These are phyloP conservation scores for Obba rivulosa DNA, from an alignment of 768 basidiomycete species.

Conservation along the genomic window DNA sequence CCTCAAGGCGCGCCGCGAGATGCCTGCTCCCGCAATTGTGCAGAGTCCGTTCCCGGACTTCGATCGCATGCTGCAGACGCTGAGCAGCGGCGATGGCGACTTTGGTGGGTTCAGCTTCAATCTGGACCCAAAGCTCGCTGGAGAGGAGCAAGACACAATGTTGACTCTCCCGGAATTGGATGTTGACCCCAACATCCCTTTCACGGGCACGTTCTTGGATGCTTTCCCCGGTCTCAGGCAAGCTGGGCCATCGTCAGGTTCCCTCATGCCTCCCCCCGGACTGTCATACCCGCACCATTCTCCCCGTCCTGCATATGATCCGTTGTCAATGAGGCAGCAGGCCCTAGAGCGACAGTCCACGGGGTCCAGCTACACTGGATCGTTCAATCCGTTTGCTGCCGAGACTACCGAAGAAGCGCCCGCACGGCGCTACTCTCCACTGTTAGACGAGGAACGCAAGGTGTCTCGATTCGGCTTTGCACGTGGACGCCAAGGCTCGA, in stretches of 20 bases:
- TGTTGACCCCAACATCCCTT: slow-evolving; percentile 46
- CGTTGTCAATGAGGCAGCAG: slow-evolving; percentile 35
- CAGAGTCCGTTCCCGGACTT: slow-evolving; percentile 82
- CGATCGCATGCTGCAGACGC: slow-evolving; percentile 73
- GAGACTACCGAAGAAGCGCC: slow-evolving; percentile 48
- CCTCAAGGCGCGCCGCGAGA: slow-evolving; percentile 69
- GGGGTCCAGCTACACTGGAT: slow-evolving; percentile 57
- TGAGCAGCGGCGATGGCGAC: slow-evolving; percentile 57
- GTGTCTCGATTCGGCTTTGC: slow-evolving; percentile 82
- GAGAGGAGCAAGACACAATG: slow-evolving; percentile 33
- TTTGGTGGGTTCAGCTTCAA: slow-evolving; percentile 81
- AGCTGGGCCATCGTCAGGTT: slow-evolving; percentile 22
- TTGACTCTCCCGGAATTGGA: slow-evolving; percentile 41
- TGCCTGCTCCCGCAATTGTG: slow-evolving; percentile 32
- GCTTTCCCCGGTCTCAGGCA: slow-evolving; percentile 61
- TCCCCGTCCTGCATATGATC: slow-evolving; percentile 52
- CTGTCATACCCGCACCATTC: slow-evolving; percentile 43
- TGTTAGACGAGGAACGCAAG: slow-evolving; percentile 59
- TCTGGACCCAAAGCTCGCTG: slow-evolving; percentile 72
- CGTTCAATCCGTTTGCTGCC: slow-evolving; percentile 73
- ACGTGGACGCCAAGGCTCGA: slow-evolving; percentile 59
- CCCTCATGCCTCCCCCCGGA: slow-evolving; percentile 48
- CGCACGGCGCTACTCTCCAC: slow-evolving; percentile 26
- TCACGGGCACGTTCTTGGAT: slow-evolving; percentile 62
- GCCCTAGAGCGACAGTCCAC: slow-evolving; percentile 42